Conservation (phyloP, 176 grass and related monocot species). For the Ensete ventricosum region DNA sequence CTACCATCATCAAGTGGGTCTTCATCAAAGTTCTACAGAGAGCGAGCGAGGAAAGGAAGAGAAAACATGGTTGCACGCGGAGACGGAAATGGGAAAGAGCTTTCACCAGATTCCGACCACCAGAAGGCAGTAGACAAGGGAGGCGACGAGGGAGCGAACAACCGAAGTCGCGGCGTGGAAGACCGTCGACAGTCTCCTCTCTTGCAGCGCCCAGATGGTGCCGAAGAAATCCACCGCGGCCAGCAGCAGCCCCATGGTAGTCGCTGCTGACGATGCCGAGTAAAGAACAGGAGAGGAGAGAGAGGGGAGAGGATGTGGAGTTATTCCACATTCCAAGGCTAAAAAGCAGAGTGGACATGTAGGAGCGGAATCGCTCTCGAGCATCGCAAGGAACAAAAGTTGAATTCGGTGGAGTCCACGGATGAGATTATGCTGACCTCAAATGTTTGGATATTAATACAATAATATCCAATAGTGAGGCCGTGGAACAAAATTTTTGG, state of each 20-base stretch:
- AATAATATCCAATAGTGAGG: too few species aligned
- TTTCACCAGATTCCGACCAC: not conserved
- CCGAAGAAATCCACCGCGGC: not conserved
- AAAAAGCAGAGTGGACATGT: not conserved
- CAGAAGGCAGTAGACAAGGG: not conserved
- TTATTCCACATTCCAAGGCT: not conserved
- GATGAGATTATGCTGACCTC: too few species aligned
- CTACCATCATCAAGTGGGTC: too few species aligned
- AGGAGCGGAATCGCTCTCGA: not conserved
- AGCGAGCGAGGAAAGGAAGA: too few species aligned
- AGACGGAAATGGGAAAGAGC: too few species aligned
- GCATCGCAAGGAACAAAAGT: too few species aligned
- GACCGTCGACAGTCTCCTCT: conserved; percentile 10
- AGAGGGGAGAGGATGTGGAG: not conserved
- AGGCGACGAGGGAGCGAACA: not conserved
- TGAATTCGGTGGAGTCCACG: too few species aligned
- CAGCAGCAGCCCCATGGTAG: not conserved
- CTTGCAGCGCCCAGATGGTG: conserved; percentile 4
- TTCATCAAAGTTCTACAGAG: too few species aligned
- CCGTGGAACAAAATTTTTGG: too few species aligned
- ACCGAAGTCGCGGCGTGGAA: conserved; percentile 3
- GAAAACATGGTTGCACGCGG: too few species aligned
- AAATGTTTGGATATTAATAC: too few species aligned
- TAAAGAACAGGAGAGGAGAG: not conserved
- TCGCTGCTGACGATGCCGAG: not conserved